phyloP scores from a whole-genome alignment of 2,329 filamentous ascomycete species.

The Cercospora janseana region DNA sequence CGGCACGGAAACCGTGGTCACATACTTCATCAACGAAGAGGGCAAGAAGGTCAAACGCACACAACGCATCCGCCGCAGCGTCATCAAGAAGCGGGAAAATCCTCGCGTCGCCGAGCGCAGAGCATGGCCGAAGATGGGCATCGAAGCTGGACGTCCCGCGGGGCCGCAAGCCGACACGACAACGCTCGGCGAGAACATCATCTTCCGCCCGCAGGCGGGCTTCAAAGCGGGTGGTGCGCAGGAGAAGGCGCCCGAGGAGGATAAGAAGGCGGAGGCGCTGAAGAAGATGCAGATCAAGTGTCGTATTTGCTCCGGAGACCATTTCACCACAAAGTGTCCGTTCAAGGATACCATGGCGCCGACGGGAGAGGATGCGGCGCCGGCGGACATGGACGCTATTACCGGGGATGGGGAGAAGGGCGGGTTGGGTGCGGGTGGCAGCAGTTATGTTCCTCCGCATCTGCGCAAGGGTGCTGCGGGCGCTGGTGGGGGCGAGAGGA shows the following conservation, averaged over 20 bases:
- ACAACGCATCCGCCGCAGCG: constrained; percentile 87
- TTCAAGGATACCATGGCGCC: constrained; percentile 99
- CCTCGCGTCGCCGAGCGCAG: constrained; percentile 94
- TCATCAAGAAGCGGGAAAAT: constrained; percentile 93
- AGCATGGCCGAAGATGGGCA: constrained; percentile 88
- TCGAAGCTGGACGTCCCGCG: constrained; percentile 76
- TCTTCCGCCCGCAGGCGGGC: constrained; percentile 89
- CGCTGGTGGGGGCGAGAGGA: constrained; percentile 71
- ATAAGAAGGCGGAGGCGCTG: constrained; percentile 67
- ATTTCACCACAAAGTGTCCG: constrained; percentile 98
- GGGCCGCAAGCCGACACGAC: constrained; percentile 89
- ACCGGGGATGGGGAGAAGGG: constrained; percentile 49
- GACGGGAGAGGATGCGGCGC: constrained; percentile 53
- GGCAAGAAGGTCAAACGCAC: constrained; percentile 97
- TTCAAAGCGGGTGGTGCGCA: constrained; percentile 89
- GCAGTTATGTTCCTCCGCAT: constrained; percentile 92
- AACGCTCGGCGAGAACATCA: constrained; percentile 94
- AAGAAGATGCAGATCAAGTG: constrained; percentile 99
- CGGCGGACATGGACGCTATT: constrained; percentile 49
- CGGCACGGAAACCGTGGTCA: constrained; percentile 92
- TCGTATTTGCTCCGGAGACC: constrained; percentile 96
- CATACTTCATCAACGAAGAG: constrained; percentile 85
- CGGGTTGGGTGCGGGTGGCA: constrained; percentile 56
- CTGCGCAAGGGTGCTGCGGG: constrained; percentile 68
- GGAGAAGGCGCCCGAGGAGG: constrained; percentile 66